phyloP scores from a whole-genome alignment of 768 basidiomycete genomes.

The Tulasnella sp. region DNA sequence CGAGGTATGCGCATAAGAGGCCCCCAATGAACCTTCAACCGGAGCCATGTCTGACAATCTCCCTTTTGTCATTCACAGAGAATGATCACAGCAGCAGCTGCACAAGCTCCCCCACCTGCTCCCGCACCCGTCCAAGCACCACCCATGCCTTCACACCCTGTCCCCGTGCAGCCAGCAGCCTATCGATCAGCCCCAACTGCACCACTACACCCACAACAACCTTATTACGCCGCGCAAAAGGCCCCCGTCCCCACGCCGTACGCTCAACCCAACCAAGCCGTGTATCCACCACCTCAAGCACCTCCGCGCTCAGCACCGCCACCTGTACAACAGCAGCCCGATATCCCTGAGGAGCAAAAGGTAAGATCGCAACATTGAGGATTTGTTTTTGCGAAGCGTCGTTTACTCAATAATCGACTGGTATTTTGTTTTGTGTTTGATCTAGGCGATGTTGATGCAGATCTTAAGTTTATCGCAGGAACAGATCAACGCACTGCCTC shows the following conservation, averaged over 20 bases:
- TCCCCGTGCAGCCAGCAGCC: constrained; percentile 26
- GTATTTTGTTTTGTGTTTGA: constrained; percentile 18
- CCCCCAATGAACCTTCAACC: not conserved
- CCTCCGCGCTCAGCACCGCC: constrained; percentile 15
- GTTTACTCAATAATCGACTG: not conserved
- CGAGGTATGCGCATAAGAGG: constrained; percentile 37
- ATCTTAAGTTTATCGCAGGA: constrained; percentile 71
- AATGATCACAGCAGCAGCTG: constrained; percentile 35
- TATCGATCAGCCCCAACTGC: constrained; percentile 29
- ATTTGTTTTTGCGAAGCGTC: not conserved
- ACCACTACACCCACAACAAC: constrained; percentile 26
- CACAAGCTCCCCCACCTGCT: constrained; percentile 22
- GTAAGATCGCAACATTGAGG: too few species aligned
- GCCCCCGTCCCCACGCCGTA: constrained; percentile 26
- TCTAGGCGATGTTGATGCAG: constrained; percentile 72
- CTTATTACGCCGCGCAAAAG: constrained; percentile 21
- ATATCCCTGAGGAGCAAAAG: constrained; percentile 35
- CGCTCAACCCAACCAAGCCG: constrained; percentile 18
- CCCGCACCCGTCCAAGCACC: constrained; percentile 23
- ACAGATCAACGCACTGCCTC: constrained; percentile 72
- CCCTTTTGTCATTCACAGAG: constrained; percentile 31
- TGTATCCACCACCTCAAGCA: not conserved
- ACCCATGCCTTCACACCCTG: constrained; percentile 22
- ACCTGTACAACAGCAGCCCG: constrained; percentile 22
- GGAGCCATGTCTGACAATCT: not conserved